phyloP scores from a whole-genome alignment of 139 green algal genomes.

The Chara braunii region DNA sequence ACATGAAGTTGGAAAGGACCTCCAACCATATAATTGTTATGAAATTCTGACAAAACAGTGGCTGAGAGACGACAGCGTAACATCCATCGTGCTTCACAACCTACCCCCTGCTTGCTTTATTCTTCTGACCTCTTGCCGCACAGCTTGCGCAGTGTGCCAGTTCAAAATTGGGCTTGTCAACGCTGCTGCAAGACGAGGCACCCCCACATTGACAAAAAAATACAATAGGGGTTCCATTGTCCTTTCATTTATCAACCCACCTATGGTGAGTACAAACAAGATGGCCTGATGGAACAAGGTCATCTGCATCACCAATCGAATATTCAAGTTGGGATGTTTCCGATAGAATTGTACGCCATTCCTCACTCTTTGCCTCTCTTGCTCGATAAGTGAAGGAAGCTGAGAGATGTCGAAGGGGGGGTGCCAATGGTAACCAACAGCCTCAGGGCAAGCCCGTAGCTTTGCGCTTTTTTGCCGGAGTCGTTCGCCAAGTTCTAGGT shows the following conservation, averaged over 20 bases:
- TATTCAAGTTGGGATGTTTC: constrained; percentile 42
- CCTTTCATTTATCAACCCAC: constrained; percentile 38
- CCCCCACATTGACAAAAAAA: constrained; percentile 19
- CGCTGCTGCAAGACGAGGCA: constrained; percentile 18
- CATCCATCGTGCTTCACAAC: background rate
- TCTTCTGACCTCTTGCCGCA: constrained; percentile 18
- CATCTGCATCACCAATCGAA: constrained; percentile 49
- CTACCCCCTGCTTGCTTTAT: background rate
- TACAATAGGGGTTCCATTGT: constrained; percentile 22
- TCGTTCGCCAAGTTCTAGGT: constrained; percentile 45
- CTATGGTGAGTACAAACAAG: constrained; percentile 41
- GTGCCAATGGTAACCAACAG: constrained; percentile 46
- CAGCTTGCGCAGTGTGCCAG: constrained; percentile 42
- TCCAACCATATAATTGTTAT: too few relatives aligned
- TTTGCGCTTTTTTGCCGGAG: constrained; percentile 27
- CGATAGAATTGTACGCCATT: constrained; percentile 45
- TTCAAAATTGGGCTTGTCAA: constrained; percentile 44
- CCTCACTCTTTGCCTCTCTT: constrained; percentile 40
- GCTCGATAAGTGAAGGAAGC: constrained; percentile 37
- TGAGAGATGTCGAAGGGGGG: constrained; percentile 34
- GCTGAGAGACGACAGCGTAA: too few relatives aligned
- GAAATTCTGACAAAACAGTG: too few relatives aligned
- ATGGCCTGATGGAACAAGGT: constrained; percentile 43
- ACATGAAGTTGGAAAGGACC: too few relatives aligned
- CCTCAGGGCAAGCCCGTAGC: constrained; percentile 39